A percentile compares a stretch with the other conserved stretches of the same genome.
Evolutionary conservation across 139 green algal genomes (phyloP).

Genomic region (Asterochloris sp.): DNA sequence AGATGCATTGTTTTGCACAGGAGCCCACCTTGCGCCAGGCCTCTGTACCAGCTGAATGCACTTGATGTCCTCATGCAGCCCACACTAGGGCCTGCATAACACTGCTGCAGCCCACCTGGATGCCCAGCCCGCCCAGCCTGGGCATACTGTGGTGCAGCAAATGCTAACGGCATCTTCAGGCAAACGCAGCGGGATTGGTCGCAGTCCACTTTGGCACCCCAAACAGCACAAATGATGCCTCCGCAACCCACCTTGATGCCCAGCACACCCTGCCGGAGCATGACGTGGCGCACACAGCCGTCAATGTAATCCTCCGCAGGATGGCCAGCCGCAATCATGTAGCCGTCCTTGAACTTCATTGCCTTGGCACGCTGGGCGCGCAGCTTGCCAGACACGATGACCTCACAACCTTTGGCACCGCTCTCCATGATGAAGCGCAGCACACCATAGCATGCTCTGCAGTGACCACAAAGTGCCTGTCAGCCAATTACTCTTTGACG

Average conservation of each 20-base stretch:
- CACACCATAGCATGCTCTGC: constrained; percentile 98
- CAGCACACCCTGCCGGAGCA: constrained; percentile 96
- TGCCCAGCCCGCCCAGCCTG: too few relatives aligned
- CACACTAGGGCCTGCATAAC: too few relatives aligned
- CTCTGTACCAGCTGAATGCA: too few relatives aligned
- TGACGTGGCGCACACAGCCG: constrained; percentile 90
- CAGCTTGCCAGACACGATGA: constrained; percentile 98
- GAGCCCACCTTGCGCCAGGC: too few relatives aligned
- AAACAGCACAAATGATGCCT: neutral
- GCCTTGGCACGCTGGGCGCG: constrained; percentile 95
- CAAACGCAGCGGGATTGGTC: too few relatives aligned
- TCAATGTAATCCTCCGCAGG: constrained; percentile 94
- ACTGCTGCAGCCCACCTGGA: too few relatives aligned
- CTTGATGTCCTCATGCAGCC: too few relatives aligned
- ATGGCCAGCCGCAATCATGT: constrained; percentile 91
- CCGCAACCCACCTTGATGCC: constrained; percentile 83
- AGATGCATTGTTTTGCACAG: too few relatives aligned
- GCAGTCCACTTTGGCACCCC: too few relatives aligned
- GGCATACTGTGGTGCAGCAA: neutral
- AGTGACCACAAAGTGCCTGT: neutral
- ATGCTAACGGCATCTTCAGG: too few relatives aligned
- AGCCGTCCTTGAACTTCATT: constrained; percentile 99
- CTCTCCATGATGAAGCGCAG: constrained; percentile 99
- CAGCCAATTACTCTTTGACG: too few relatives aligned
- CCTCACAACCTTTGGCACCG: constrained; percentile 98